Base-by-base conservation (phyloP, 257 asterid species). In the Petrea volubilis region DNA sequence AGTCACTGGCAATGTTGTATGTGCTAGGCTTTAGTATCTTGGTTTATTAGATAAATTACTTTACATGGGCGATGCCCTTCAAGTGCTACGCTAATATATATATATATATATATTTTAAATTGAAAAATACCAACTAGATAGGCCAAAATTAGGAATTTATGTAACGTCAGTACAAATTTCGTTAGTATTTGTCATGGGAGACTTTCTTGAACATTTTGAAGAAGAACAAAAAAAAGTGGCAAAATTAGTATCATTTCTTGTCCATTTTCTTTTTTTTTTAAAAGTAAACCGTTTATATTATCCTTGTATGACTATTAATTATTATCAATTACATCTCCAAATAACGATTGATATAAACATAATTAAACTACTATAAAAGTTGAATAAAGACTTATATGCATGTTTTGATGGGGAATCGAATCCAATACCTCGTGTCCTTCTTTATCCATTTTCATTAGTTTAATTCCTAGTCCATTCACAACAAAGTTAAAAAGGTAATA, bases 1-100 rank as follows among this genome's bases (percentile, higher is more conserved):
- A 64, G 72, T 64, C 64, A 64, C 14, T 63, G 29, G 29, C 20
- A n/a, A 44, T 49, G 40, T 55, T 31, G 23, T 31, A 38, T 63
- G 41, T 57, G 40, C 74, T 23, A 70, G 29, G 67, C 44, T 41
- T 6, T 21, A 40, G 66, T 64, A 64, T 64, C 76, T 36, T 68
- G 17, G 25, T 53, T 53, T 53, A 53, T 55, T 24, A 55, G 14
- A 10, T 4, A 36, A 55, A 57, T 38, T 18, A 21, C 5, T 23
- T 68, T 2, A 15, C 9, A 69, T 41, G 28, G 58, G 23, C 34
- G 47, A 41, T 11, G 41, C 7, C 14, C 8, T 69, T 59, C 58
- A 52, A 23, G 28, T 14, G 25, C 31, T 31, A 36, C 36, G 2
- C 3, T 7, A 46, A n/a, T n/a, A n/a, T n/a, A n/a, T n/a, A 1